A percentile compares a stretch with the other conserved stretches of the same genome.
Conservation (phyloP, 495 filamentous ascomycete genomes). For the Endocarpon pusillum region DNA sequence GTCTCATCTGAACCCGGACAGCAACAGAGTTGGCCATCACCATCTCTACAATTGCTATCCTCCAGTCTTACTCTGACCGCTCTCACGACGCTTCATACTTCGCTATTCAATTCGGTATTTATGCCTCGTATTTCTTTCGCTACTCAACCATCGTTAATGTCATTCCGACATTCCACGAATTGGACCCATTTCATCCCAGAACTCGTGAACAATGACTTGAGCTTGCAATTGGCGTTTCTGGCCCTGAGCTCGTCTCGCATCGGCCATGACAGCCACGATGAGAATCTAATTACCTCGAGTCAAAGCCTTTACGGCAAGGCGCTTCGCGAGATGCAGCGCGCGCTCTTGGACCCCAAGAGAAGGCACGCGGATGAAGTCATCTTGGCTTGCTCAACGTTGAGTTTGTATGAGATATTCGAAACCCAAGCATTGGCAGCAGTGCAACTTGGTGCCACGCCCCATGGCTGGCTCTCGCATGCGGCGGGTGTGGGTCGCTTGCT, state of each 20-base stretch:
- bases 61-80: not conserved
- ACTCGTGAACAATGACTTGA: not conserved
- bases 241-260: not conserved
- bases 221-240: not conserved
- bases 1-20: no score
- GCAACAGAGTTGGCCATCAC: no score
- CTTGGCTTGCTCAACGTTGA: not conserved
- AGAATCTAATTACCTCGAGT: not conserved
- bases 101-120: no score
- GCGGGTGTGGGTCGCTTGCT: not conserved
- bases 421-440: no score
- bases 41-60: not conserved
- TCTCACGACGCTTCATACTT: no score
- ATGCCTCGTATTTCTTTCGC: no score
- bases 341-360: not conserved
- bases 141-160: no score
- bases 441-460: no score
- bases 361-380: not conserved
- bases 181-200: not conserved
- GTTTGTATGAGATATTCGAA: not conserved
- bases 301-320: not conserved
- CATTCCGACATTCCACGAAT: not conserved
- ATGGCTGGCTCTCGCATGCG: not conserved
- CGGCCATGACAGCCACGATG: not conserved
- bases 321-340: not conserved